These are phyloP conservation scores for Fusarium sterilihyphosum DNA, from an alignment of 2,329 filamentous ascomycete genomes.

Conservation along the genomic window DNA sequence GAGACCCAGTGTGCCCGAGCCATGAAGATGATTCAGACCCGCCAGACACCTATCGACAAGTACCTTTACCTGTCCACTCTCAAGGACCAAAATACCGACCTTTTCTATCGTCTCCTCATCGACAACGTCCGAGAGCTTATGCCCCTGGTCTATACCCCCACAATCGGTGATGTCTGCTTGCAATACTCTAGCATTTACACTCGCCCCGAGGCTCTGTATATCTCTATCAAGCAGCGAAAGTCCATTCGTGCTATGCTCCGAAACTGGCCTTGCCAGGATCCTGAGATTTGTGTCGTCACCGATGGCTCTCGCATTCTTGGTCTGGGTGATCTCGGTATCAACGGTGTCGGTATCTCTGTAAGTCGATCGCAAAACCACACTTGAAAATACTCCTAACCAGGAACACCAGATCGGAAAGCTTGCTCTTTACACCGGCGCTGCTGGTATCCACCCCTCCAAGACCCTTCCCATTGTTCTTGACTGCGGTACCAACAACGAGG, in stretches of 20 bases:
- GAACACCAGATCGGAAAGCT: slow-evolving; percentile 81
- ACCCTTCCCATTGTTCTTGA: slow-evolving; percentile 78
- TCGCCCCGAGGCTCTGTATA: slow-evolving; percentile 93
- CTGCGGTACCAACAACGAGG: slow-evolving; percentile 73
- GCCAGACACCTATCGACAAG: slow-evolving; percentile 79
- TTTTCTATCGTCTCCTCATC: slow-evolving; percentile 85
- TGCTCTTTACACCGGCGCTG: slow-evolving; percentile 92
- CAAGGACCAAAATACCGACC: slow-evolving; percentile 79
- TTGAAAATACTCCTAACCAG: slow-evolving; percentile 30
- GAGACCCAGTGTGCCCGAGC: slow-evolving; percentile 71
- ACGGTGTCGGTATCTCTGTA: slow-evolving; percentile 96
- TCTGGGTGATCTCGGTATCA: slow-evolving; percentile 93
- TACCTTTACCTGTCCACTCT: slow-evolving; percentile 83
- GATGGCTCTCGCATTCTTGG: slow-evolving; percentile 94
- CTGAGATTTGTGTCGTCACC: slow-evolving; percentile 96
- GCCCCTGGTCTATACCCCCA: slow-evolving; percentile 87
- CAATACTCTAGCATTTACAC: slow-evolving; percentile 97
- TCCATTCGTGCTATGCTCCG: slow-evolving; percentile 87
- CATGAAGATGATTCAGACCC: slow-evolving; percentile 78
- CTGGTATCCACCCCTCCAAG: slow-evolving; percentile 90
- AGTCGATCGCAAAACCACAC: slow-evolving; percentile 46
- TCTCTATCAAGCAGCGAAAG: slow-evolving; percentile 93
- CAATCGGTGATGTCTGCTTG: slow-evolving; percentile 94
- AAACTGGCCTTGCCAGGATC: slow-evolving; percentile 91
- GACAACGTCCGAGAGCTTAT: slow-evolving; percentile 82